These are phyloP conservation scores for Arabidopsis thaliana DNA, from an alignment of 345 rosid genomes.

Conservation along the genomic window TAIR10.1 NC_003070.9:1860501-1861000, in stretches of 20 bases:
- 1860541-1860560: background rate
- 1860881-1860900: too few species aligned
- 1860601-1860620: slow-evolving; percentile 28
- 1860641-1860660: background rate
- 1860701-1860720: background rate
- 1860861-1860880: too few species aligned
- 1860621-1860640: slow-evolving; percentile 38
- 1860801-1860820: background rate
- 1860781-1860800: background rate
- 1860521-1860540: background rate
- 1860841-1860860: too few species aligned
- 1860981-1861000: too few species aligned
- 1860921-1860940: too few species aligned
- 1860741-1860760: background rate
- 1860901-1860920: too few species aligned
- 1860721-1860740: background rate
- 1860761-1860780: background rate
- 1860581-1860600: slow-evolving; percentile 38
- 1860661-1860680: background rate
- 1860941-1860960: too few species aligned
- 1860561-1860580: background rate
- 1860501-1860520: slow-evolving; percentile 3
- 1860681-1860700: slow-evolving; percentile 5
- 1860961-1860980: too few species aligned
- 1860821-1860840: background rate